Evolutionary conservation across 225 moss, liverwort and hornwort species (phyloP), one percentile per base, ranked within the genome.

Genomic region (Polytrichum commune): DNA sequence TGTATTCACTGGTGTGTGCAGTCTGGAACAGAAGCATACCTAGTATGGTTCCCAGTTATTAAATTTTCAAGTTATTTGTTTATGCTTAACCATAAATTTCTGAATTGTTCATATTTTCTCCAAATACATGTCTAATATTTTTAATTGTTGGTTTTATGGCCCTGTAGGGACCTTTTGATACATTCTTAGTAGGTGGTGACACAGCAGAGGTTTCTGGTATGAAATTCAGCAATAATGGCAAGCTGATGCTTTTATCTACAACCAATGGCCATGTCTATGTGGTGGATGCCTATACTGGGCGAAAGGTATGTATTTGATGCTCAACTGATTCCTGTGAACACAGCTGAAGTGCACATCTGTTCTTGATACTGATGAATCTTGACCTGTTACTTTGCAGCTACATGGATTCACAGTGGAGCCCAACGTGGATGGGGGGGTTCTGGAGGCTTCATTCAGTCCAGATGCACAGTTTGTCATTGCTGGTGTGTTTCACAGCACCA

Each of bases 151-250:
- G 46, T 46, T 46, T 13, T 2, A 46, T 60, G 71, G 26, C 7
- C 46, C 4, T 67, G 55, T 82, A 98, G 97, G 97, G 97, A 74
- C 97, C 97, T 53, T 98, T 98, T 79, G 94, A 95, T 74, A 92
- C 94, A 27, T 95, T 98, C 55, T 81, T 91, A 32, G 92, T 95
- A 20, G 97, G 97, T 65, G 88, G 89, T 75, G 97, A 98, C 79
- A 81, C 84, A 61, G 91, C 91, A 27, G 92, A 93, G 84, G 90
- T 95, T 62, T 91, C 90, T 68, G 81, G 91, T 62, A 95, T 98
- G 97, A 98, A 98, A 77, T 95, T 98, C 75, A 98, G 97, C 78
- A 91, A 87, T 67, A 92, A 98, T 75, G 92, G 97, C 81, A 98
- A 98, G 82, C 80, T 92, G 58, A 79, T 98, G 95, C 89, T 98